phyloP scores from a whole-genome alignment of 176 grass and related monocot genomes.

The Pontederia paniculata region DNA sequence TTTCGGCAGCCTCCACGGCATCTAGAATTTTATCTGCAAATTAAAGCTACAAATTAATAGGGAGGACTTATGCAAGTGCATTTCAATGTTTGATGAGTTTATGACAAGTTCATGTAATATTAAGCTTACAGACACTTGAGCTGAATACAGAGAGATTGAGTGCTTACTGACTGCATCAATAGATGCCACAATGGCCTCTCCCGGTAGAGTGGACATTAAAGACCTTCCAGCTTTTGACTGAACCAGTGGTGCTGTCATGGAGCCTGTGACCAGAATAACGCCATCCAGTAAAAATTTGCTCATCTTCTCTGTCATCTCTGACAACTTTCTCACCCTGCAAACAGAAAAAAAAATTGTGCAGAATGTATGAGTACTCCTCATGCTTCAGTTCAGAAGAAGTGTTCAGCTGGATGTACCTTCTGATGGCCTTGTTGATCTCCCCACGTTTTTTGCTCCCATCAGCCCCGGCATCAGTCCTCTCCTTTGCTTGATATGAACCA shows the following conservation, averaged over 20 bases:
- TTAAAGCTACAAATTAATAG: conserved; percentile 1
- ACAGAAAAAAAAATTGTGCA: not conserved
- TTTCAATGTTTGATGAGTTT: not conserved
- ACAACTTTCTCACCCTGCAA: conserved; percentile 65
- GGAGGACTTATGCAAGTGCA: not conserved
- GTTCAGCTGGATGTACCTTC: conserved; percentile 35
- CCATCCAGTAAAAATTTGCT: conserved; percentile 69
- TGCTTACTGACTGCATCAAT: conserved; percentile 76
- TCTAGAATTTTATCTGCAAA: conserved; percentile 78
- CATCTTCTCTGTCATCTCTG: conserved; percentile 92
- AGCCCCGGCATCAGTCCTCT: conserved; percentile 16
- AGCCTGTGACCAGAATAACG: conserved; percentile 50
- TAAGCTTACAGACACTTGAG: not conserved
- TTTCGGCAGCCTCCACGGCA: conserved; percentile 71
- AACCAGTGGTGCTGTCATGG: conserved; percentile 53
- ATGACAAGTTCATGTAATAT: not conserved
- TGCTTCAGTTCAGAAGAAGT: not conserved
- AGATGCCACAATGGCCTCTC: conserved; percentile 71
- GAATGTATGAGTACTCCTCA: too few species aligned
- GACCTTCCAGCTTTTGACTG: conserved; percentile 58
- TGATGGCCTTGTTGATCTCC: conserved; percentile 59
- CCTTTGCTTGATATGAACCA: conserved; percentile 7
- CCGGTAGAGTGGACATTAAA: conserved; percentile 42
- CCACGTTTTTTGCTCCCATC: conserved; percentile 22
- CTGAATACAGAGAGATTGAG: not conserved